Conservation (phyloP, 139 green algal genomes). For the Volvox reticuliferus region DNA sequence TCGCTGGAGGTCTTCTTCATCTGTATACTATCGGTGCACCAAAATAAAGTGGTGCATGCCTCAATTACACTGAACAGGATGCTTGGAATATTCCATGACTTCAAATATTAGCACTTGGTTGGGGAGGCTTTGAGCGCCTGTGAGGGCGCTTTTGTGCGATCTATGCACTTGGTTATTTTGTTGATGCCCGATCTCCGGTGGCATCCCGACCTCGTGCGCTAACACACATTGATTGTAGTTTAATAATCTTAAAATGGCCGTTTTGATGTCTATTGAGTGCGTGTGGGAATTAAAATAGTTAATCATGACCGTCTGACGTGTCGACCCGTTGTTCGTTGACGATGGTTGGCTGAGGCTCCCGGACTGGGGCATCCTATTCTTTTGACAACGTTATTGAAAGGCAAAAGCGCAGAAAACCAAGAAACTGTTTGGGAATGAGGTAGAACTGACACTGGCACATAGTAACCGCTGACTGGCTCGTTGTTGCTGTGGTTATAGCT, state of each 20-base stretch:
- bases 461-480: no score
- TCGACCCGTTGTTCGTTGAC: not conserved
- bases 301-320: not conserved
- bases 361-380: not conserved
- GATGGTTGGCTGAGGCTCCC: not conserved
- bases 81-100: no score
- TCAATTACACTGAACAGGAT: no score
- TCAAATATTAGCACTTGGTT: not conserved
- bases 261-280: no score
- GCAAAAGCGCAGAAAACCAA: not conserved
- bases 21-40: not conserved
- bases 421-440: no score
- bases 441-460: no score
- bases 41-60: not conserved
- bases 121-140: not conserved
- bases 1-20: not conserved
- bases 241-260: no score
- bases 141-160: not conserved
- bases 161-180: constrained; percentile 20
- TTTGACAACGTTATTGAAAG: not conserved
- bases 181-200: not conserved
- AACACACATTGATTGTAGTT: not conserved
- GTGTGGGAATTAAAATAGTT: no score
- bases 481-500: no score
- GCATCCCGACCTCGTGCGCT: constrained; percentile 5